These are phyloP conservation scores for Penicillium parvum DNA, from an alignment of 495 filamentous ascomycete genomes.

Conservation along the genomic window DNA sequence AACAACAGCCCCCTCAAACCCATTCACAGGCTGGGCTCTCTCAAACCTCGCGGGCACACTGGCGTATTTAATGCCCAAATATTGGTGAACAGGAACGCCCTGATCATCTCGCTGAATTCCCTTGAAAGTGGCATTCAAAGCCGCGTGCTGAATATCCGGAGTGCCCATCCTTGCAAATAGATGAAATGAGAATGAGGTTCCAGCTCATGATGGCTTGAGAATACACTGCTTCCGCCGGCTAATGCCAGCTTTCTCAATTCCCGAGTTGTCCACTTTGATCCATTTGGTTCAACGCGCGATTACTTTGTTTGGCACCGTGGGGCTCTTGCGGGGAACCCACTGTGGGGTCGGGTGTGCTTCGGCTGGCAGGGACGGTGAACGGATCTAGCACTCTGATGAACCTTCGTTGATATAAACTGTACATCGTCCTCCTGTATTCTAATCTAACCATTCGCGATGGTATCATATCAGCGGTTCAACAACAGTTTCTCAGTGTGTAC, in stretches of 20 bases:
- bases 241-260: slow-evolving; percentile 8
- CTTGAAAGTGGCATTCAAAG: slow-evolving; percentile 32
- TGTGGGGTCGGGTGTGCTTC: slow-evolving; percentile 4
- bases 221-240: slow-evolving; percentile 6
- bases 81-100: slow-evolving; percentile 25
- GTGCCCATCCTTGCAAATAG: slow-evolving; percentile 22
- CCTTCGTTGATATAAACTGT: too few species aligned
- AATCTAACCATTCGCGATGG: too few species aligned
- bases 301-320: slow-evolving; percentile 13
- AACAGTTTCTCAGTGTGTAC: too few species aligned
- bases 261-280: slow-evolving; percentile 6
- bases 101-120: slow-evolving; percentile 18
- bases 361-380: slow-evolving; percentile 2
- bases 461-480: too few species aligned
- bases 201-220: not conserved
- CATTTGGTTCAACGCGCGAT: not conserved
- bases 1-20: slow-evolving; percentile 24
- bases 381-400: not conserved
- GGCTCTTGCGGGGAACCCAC: slow-evolving; percentile 27
- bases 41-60: slow-evolving; percentile 35
- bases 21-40: slow-evolving; percentile 21
- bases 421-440: not conserved
- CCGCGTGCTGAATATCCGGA: slow-evolving; percentile 22
- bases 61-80: slow-evolving; percentile 37
- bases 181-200: not conserved